Conservation (phyloP, 257 asterid genomes). For the Anisodus tanguticus region DNA sequence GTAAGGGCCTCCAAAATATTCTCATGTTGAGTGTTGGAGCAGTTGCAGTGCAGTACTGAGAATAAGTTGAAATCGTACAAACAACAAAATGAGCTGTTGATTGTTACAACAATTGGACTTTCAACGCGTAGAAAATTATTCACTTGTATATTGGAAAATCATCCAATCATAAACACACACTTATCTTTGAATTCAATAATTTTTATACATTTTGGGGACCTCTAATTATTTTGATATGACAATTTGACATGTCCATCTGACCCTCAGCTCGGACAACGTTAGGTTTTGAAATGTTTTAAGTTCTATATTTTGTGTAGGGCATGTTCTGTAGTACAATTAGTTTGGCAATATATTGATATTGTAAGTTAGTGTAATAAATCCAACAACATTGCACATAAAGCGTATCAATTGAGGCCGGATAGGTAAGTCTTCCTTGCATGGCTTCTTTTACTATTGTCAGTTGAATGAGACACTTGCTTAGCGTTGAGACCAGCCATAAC, state of each 20-base stretch:
- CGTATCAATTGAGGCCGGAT: not conserved
- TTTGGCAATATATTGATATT: conserved; percentile 9
- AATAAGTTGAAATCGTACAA: conserved; percentile 27
- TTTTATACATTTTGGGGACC: not conserved
- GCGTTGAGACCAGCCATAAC: not conserved
- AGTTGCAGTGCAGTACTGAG: not conserved
- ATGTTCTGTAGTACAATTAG: not conserved
- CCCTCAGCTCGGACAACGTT: not conserved
- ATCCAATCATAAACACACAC: not conserved
- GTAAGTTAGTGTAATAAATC: conserved; percentile 11
- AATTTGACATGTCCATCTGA: not conserved
- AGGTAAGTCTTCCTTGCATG: not conserved
- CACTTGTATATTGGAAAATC: too few species aligned
- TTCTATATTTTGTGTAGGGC: not conserved
- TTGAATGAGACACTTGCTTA: not conserved
- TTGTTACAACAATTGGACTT: conserved; percentile 29
- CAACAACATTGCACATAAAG: not conserved
- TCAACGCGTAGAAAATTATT: not conserved
- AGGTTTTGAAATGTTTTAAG: not conserved
- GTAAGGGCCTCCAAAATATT: not conserved
- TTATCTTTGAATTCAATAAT: not conserved
- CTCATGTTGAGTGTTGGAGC: conserved; percentile 2
- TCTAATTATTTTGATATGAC: conserved; percentile 9
- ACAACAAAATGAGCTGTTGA: conserved; percentile 35
- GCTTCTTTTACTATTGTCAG: not conserved